phyloP scores from a whole-genome alignment of 768 basidiomycete genomes.

The Boletus rubropictus region DNA sequence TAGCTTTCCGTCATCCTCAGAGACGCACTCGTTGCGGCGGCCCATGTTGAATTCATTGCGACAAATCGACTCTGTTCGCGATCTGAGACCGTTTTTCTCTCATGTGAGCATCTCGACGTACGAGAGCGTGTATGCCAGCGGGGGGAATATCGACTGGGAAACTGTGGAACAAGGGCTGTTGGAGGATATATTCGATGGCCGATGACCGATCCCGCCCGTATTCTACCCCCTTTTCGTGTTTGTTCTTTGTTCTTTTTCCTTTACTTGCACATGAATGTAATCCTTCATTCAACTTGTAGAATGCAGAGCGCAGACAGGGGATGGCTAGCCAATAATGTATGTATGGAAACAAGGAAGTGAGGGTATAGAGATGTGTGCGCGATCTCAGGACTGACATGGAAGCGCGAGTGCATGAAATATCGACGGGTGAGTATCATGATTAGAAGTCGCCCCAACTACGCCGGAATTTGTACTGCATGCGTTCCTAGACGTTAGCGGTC shows the following conservation, averaged over 20 bases:
- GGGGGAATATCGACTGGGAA: conserved; percentile 82
- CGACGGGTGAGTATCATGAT: conserved; percentile 14
- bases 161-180: conserved; percentile 76
- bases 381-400: conserved; percentile 10
- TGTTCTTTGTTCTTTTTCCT: not conserved
- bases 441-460: conserved; percentile 85
- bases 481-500: conserved; percentile 48
- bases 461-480: conserved; percentile 85
- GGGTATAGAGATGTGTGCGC: conserved; percentile 26
- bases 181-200: conserved; percentile 87
- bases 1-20: conserved; percentile 27
- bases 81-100: conserved; percentile 88
- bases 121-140: conserved; percentile 83
- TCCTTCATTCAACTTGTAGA: conserved; percentile 1
- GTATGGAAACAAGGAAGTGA: conserved; percentile 7
- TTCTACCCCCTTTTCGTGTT: not conserved
- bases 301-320: not conserved
- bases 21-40: conserved; percentile 54
- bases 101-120: conserved; percentile 84
- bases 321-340: not conserved
- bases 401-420: conserved; percentile 5
- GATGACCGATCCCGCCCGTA: conserved; percentile 30
- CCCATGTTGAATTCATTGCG: conserved; percentile 66
- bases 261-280: conserved; percentile 3
- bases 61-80: conserved; percentile 77